phyloP scores from a whole-genome alignment of 192 early-diverging fungal genomes.

The Cetraspora pellucida region DNA sequence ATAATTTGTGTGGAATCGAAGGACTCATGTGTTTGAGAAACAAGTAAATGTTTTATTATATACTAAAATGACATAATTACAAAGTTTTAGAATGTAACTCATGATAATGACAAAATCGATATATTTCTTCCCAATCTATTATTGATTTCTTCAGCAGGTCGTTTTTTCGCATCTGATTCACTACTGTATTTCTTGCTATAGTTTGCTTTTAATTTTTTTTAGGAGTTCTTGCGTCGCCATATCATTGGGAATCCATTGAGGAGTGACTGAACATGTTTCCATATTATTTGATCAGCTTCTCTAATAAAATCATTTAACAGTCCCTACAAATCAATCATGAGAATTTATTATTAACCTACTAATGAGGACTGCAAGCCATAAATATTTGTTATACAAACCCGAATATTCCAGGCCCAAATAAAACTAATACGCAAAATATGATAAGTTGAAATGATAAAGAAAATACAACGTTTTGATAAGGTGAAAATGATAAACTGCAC shows the following conservation, averaged over 20 bases:
- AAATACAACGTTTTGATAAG: conserved; percentile 8
- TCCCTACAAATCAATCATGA: conserved; percentile 9
- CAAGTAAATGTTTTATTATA: too few relatives aligned
- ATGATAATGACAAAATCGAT: too few relatives aligned
- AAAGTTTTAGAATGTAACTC: too few relatives aligned
- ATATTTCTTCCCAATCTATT: too few relatives aligned
- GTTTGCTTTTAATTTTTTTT: background rate
- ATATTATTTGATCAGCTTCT: conserved; percentile 11
- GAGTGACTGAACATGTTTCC: conserved; percentile 12
- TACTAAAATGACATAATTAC: too few relatives aligned
- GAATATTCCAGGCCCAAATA: conserved; percentile 24
- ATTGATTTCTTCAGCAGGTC: too few relatives aligned
- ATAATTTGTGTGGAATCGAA: too few relatives aligned
- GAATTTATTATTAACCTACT: background rate
- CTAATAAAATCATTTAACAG: conserved; percentile 24
- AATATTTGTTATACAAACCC: conserved; percentile 14
- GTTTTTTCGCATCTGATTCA: too few relatives aligned
- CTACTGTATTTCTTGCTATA: background rate
- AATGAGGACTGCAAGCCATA: background rate
- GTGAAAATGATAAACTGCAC: conserved; percentile 16
- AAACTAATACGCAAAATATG: conserved; percentile 21
- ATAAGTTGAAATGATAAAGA: conserved; percentile 11
- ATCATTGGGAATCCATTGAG: conserved; percentile 1
- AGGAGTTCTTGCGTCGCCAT: conserved; percentile 10
- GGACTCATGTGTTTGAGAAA: too few relatives aligned